A percentile compares a stretch with the other conserved stretches of the same genome.
Conservation (phyloP, 192 early-diverging fungal species). For the Powellomyces hirtus region DNA sequence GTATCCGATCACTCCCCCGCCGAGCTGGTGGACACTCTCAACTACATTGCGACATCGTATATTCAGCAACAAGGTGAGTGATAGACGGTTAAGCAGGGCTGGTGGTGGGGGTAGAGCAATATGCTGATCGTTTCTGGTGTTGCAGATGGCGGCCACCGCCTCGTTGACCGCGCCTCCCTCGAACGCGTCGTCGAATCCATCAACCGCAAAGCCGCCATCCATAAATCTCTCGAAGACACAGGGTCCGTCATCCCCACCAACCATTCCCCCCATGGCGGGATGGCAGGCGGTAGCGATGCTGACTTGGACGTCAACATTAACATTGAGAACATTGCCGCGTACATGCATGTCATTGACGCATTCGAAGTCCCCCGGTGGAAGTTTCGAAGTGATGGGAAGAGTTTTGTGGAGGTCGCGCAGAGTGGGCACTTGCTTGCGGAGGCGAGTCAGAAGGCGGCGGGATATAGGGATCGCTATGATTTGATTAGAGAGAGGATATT, state of each 20-base stretch:
- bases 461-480: constrained; percentile 78
- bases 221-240: constrained; percentile 17
- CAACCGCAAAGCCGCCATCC: constrained; percentile 36
- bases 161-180: constrained; percentile 45
- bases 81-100: too few species aligned
- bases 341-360: constrained; percentile 70
- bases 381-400: constrained; percentile 64
- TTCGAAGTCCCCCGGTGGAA: constrained; percentile 70
- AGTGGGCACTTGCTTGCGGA: constrained; percentile 50
- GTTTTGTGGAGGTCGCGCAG: constrained; percentile 52
- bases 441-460: constrained; percentile 60
- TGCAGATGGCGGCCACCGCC: constrained; percentile 10
- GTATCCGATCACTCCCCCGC: constrained; percentile 44
- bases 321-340: constrained; percentile 43
- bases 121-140: too few species aligned
- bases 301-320: constrained; percentile 35
- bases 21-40: constrained; percentile 57
- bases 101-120: too few species aligned
- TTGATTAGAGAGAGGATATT: constrained; percentile 75
- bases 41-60: constrained; percentile 70
- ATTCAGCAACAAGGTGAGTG: constrained; percentile 73
- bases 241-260: too few species aligned
- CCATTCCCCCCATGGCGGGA: too few species aligned
- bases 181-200: constrained; percentile 51
- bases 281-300: constrained; percentile 30